Base-by-base conservation (phyloP, 148 eudicot species). In the Cornus florida region DNA sequence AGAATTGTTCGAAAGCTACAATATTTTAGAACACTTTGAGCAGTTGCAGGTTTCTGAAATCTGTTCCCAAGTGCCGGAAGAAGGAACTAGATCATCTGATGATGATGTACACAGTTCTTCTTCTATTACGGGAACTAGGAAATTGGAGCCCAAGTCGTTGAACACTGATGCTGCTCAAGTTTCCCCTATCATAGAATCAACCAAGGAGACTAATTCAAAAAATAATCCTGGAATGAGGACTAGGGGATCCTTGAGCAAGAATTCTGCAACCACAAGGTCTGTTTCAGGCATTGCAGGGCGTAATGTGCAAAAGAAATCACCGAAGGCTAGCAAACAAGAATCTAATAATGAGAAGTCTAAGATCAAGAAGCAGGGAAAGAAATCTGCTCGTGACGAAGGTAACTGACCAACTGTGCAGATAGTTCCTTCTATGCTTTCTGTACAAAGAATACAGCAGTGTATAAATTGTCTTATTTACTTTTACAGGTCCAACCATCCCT, bases 21-120 rank as follows among this genome's bases (percentile, higher is more conserved):
- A 87, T 33, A 86, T 95, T 66, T n/a, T 82, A 41, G 96, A 91
- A 81, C 85, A 78, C 73, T 64, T 82, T 71, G 97, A 91, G 76
- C 91, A 92, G 69, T 66, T 91, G 84, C 91, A 90, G 78, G 90
- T 89, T 28, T 92, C 97, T 17, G 88, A 81, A 65, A 84, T 83
- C 76, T 81, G 87, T 78, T 90, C 97, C 72, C 89, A 87, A 16
- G 86, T 76, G 19, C 85, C 90, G 23, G 90, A 88, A 56, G 91
- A 87, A 46, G 84, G 87, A 79, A 79, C 88, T 68, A 79, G 72
- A 59, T 83, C 85, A 75, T 92, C 93, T 67, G 90, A 81, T 84
- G 94, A 90, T 24, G 89, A 86, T 85, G 89, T 82, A 74, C 86
- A 69, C 13, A 87, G 90, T 80, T 86, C 92, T 48, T 84, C 90